A percentile compares a stretch with the other conserved stretches of the same genome.
phyloP scores from a whole-genome alignment of 345 rosid species.

The Gossypium raimondii region DNA sequence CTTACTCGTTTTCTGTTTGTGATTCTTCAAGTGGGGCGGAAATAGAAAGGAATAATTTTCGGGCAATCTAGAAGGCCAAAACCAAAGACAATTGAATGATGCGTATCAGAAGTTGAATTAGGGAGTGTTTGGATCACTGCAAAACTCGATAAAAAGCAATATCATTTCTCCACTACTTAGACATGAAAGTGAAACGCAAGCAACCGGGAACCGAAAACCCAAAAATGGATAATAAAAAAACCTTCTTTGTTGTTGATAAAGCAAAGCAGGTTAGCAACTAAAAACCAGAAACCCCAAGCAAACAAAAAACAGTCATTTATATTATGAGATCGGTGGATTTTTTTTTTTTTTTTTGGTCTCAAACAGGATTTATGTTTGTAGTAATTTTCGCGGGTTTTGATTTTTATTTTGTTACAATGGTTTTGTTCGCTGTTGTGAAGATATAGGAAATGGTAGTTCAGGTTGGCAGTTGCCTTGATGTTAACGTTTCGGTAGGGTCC shows the following conservation, averaged over 20 bases:
- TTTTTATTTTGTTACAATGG: too few relatives aligned
- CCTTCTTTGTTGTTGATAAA: neutral
- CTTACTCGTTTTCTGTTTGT: neutral
- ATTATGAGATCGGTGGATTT: too few relatives aligned
- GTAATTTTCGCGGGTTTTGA: too few relatives aligned
- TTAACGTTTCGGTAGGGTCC: too few relatives aligned
- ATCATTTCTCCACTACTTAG: slow-evolving; percentile 11
- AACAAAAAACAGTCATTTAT: neutral
- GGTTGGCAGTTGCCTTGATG: too few relatives aligned
- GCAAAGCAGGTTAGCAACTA: neutral
- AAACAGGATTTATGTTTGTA: too few relatives aligned
- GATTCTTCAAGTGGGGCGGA: slow-evolving; percentile 3
- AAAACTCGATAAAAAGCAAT: slow-evolving; percentile 21
- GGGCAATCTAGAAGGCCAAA: neutral
- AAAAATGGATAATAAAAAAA: neutral
- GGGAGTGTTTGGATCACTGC: slow-evolving; percentile 29
- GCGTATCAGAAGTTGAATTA: slow-evolving; percentile 21
- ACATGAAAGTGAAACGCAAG: slow-evolving; percentile 24
- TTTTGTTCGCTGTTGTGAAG: too few relatives aligned
- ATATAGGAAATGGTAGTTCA: too few relatives aligned
- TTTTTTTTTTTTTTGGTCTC: too few relatives aligned
- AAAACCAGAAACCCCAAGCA: neutral
- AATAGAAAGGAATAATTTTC: neutral
- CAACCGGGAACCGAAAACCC: neutral
- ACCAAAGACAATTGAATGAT: too few relatives aligned